phyloP scores from a whole-genome alignment of 495 filamentous ascomycete species.

The Penicillium antarcticum region DNA sequence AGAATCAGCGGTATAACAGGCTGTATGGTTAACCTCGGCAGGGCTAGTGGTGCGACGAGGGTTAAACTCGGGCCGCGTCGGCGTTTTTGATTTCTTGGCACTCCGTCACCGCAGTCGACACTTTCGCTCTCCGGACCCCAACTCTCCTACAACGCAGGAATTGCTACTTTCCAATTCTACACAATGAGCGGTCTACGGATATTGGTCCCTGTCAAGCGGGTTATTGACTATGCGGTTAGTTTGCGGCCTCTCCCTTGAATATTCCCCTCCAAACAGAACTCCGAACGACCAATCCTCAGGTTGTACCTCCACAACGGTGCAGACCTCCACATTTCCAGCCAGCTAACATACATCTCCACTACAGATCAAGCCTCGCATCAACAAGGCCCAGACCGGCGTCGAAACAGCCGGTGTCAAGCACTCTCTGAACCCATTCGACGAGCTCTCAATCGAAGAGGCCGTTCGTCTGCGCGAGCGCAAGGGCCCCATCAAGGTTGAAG shows the following conservation, averaged over 20 bases:
- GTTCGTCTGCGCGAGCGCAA: slow-evolving; percentile 87
- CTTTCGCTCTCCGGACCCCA: slow-evolving; percentile 14
- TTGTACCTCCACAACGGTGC: background rate
- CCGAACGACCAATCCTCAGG: slow-evolving; percentile 9
- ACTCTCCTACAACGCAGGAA: slow-evolving; percentile 12
- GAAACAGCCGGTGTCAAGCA: slow-evolving; percentile 92
- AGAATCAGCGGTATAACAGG: slow-evolving; percentile 7
- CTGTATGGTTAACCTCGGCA: slow-evolving; percentile 37
- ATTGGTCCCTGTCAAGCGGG: slow-evolving; percentile 93
- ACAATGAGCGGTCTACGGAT: slow-evolving; percentile 79
- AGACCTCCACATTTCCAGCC: background rate
- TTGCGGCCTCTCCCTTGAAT: background rate
- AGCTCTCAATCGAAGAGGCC: slow-evolving; percentile 94
- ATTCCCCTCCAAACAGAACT: background rate
- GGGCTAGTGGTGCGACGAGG: slow-evolving; percentile 21
- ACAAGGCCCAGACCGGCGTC: slow-evolving; percentile 90
- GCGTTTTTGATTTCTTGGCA: slow-evolving; percentile 32
- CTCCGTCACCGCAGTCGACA: slow-evolving; percentile 28
- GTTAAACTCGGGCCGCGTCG: slow-evolving; percentile 40
- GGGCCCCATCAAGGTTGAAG: slow-evolving; percentile 58
- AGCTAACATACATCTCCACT: slow-evolving; percentile 1
- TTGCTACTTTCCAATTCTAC: slow-evolving; percentile 11
- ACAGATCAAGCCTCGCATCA: slow-evolving; percentile 96
- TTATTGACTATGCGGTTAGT: slow-evolving; percentile 97
- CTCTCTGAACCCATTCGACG: slow-evolving; percentile 98